Conservation (phyloP, 1,139 yeast genomes). For the Cylindricascospora bacillispora region DNA sequence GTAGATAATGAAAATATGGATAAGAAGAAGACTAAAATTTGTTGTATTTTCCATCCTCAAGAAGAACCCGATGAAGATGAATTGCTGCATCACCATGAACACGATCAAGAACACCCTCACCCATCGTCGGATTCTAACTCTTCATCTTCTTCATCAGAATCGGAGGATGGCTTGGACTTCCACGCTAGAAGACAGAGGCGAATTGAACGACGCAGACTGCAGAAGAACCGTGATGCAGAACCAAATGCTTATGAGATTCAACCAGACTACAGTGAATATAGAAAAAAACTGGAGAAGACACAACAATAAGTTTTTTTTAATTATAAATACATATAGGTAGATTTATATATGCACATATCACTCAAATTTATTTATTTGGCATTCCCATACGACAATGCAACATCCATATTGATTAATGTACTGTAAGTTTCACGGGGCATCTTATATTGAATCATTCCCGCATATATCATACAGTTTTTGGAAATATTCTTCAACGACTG, state of each 20-base stretch:
- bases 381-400: conserved; percentile 19
- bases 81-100: conserved; percentile 28
- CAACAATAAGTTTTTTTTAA: neutral
- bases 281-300: conserved; percentile 24
- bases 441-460: conserved; percentile 90
- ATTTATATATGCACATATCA: neutral
- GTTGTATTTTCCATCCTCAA: conserved; percentile 88
- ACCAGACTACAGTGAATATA: conserved; percentile 38
- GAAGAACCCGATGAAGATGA: conserved; percentile 54
- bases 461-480: conserved; percentile 82
- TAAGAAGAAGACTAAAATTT: conserved; percentile 82
- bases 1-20: conserved; percentile 82
- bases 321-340: neutral
- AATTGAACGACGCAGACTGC: conserved; percentile 22
- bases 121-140: conserved; percentile 14
- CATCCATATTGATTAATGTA: conserved; percentile 58
- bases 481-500: conserved; percentile 53
- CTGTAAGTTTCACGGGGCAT: conserved; percentile 90
- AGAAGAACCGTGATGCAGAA: conserved; percentile 21
- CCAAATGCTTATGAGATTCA: conserved; percentile 72
- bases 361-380: neutral
- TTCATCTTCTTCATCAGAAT: conserved; percentile 23
- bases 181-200: conserved; percentile 23
- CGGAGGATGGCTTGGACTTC: conserved; percentile 13
- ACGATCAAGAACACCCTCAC: conserved; percentile 11